phyloP scores from a whole-genome alignment of 202 grass and related monocot genomes.

The Zizania palustris region DNA sequence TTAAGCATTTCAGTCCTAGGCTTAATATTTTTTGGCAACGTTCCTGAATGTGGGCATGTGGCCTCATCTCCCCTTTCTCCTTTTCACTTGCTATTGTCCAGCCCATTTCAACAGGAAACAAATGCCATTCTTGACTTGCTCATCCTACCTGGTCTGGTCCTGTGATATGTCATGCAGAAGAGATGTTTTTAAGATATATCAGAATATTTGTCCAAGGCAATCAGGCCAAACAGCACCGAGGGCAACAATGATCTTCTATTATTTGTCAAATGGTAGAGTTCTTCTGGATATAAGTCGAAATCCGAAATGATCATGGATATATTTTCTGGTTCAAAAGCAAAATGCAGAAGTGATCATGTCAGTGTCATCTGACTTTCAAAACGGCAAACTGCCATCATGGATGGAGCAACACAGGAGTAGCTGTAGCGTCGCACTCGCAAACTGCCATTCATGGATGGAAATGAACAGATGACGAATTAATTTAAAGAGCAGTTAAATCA shows the following conservation, averaged over 20 bases:
- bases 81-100: not conserved
- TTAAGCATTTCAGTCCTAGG: no score
- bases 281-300: slow-evolving; percentile 21
- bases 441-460: no score
- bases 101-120: not conserved
- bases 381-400: not conserved
- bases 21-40: no score
- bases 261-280: slow-evolving; percentile 32
- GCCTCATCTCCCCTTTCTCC: not conserved
- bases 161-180: slow-evolving; percentile 6
- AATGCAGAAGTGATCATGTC: not conserved
- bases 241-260: slow-evolving; percentile 7
- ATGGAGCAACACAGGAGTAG: slow-evolving; percentile 20
- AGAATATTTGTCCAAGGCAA: slow-evolving; percentile 46
- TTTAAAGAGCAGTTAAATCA: slow-evolving; percentile 46
- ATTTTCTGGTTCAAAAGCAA: slow-evolving; percentile 21
- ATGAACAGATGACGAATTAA: slow-evolving; percentile 41
- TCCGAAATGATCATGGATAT: slow-evolving; percentile 27
- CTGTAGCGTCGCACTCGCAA: slow-evolving; percentile 34
- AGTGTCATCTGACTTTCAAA: slow-evolving; percentile 21
- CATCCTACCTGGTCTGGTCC: slow-evolving; percentile 38
- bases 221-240: not conserved
- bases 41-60: not conserved
- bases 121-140: not conserved
- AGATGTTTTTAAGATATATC: not conserved